These are phyloP conservation scores for Postia placenta DNA, from an alignment of 768 basidiomycete species.

Conservation along the genomic window DNA sequence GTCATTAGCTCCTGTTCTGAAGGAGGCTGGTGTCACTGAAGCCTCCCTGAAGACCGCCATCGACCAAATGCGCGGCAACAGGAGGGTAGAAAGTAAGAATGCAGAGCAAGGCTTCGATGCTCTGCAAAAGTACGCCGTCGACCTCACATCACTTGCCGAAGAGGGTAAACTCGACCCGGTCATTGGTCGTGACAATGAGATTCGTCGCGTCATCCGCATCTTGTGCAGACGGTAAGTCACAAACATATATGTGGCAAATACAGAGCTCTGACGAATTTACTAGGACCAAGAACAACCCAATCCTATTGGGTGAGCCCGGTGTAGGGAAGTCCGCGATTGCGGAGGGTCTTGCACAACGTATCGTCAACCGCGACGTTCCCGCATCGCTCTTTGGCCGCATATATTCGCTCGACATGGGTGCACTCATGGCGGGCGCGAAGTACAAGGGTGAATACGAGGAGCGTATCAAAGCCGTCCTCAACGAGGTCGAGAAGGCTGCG, in stretches of 20 bases:
- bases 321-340: slow-evolving; percentile 95
- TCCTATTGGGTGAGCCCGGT: slow-evolving; percentile 91
- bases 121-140: slow-evolving; percentile 80
- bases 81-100: slow-evolving; percentile 76
- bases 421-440: slow-evolving; percentile 87
- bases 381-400: slow-evolving; percentile 65
- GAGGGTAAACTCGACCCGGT: slow-evolving; percentile 96
- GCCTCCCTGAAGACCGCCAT: slow-evolving; percentile 70
- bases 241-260: background rate
- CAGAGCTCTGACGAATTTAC: slow-evolving; percentile 10
- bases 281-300: slow-evolving; percentile 96
- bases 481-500: slow-evolving; percentile 87
- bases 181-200: slow-evolving; percentile 90
- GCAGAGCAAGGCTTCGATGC: slow-evolving; percentile 95
- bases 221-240: slow-evolving; percentile 60
- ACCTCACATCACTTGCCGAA: slow-evolving; percentile 81
- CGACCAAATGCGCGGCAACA: slow-evolving; percentile 75
- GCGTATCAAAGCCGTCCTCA: slow-evolving; percentile 85
- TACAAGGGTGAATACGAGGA: slow-evolving; percentile 98
- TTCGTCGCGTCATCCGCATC: slow-evolving; percentile 78
- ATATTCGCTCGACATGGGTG: slow-evolving; percentile 90
- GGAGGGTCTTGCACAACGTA: slow-evolving; percentile 93
- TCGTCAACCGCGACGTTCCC: slow-evolving; percentile 90
- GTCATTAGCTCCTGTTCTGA: slow-evolving; percentile 60
- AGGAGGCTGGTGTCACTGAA: slow-evolving; percentile 70